Conservation (phyloP, 2,329 filamentous ascomycete species). For the Canariomyces notabilis region DNA sequence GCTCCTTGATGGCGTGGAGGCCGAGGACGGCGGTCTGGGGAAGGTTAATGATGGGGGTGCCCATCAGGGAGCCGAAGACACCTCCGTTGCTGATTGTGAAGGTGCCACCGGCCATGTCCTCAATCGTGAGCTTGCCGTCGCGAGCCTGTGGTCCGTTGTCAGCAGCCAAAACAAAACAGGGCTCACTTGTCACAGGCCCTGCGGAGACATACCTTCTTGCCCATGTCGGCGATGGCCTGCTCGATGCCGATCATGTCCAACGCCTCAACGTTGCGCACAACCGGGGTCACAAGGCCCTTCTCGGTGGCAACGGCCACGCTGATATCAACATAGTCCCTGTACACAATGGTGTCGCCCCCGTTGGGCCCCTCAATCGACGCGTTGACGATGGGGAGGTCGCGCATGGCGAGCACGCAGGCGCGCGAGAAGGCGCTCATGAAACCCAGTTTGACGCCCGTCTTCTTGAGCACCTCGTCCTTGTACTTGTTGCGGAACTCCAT, state of each 20-base stretch:
- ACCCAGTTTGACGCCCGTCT: conserved; percentile 94
- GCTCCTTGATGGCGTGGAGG: conserved; percentile 94
- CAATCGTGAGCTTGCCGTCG: conserved; percentile 93
- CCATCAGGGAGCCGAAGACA: conserved; percentile 95
- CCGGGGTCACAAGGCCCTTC: conserved; percentile 93
- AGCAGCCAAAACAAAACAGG: background rate
- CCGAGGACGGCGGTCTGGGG: conserved; percentile 90
- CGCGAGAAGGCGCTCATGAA: conserved; percentile 98
- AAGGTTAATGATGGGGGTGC: conserved; percentile 96
- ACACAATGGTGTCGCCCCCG: conserved; percentile 95
- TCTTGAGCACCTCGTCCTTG: conserved; percentile 95
- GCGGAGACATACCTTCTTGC: conserved; percentile 74
- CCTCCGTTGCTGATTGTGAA: conserved; percentile 98
- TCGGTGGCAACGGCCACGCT: conserved; percentile 96
- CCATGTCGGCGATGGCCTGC: conserved; percentile 85
- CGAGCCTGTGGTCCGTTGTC: conserved; percentile 57
- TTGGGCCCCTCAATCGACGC: conserved; percentile 95
- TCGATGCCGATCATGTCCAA: conserved; percentile 89
- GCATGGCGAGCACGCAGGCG: conserved; percentile 86
- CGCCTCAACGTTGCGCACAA: conserved; percentile 87
- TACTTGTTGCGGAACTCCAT: conserved; percentile 97
- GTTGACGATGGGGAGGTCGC: conserved; percentile 89
- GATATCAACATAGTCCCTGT: conserved; percentile 96
- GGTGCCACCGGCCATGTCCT: conserved; percentile 97
- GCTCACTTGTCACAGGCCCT: background rate